phyloP scores from a whole-genome alignment of 1,139 yeast genomes.

The Pneumocystis sp. region DNA sequence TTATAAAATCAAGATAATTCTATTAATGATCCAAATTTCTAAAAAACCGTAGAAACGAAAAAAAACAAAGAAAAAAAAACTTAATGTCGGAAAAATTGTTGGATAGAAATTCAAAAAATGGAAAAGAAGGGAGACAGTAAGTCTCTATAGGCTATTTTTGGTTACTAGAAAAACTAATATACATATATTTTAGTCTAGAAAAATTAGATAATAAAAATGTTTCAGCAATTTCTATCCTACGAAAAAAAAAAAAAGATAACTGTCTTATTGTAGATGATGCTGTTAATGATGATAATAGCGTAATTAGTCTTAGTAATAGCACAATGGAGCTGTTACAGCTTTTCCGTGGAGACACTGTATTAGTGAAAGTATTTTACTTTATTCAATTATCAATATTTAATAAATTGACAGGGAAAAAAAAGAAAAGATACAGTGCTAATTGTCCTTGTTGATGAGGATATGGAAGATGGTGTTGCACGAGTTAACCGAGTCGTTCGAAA shows the following conservation, averaged over 20 bases:
- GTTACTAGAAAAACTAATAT: neutral
- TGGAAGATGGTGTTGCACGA: constrained; percentile 91
- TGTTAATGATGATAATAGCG: constrained; percentile 90
- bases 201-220: neutral
- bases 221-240: constrained; percentile 81
- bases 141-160: neutral
- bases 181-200: neutral
- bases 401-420: constrained; percentile 52
- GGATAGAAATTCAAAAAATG: neutral
- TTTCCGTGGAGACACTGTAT: constrained; percentile 94
- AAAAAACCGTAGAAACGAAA: neutral
- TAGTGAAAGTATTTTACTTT: constrained; percentile 41
- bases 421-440: constrained; percentile 96
- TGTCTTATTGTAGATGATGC: constrained; percentile 90
- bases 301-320: constrained; percentile 82
- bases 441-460: constrained; percentile 78
- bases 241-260: constrained; percentile 96
- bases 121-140: neutral
- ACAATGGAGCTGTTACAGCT: constrained; percentile 91
- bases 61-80: neutral
- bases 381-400: neutral
- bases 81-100: neutral
- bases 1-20: neutral
- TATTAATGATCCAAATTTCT: neutral
- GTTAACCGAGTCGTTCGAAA: constrained; percentile 91